phyloP scores from a whole-genome alignment of 495 filamentous ascomycete species.

The Penicillium bovifimosum region DNA sequence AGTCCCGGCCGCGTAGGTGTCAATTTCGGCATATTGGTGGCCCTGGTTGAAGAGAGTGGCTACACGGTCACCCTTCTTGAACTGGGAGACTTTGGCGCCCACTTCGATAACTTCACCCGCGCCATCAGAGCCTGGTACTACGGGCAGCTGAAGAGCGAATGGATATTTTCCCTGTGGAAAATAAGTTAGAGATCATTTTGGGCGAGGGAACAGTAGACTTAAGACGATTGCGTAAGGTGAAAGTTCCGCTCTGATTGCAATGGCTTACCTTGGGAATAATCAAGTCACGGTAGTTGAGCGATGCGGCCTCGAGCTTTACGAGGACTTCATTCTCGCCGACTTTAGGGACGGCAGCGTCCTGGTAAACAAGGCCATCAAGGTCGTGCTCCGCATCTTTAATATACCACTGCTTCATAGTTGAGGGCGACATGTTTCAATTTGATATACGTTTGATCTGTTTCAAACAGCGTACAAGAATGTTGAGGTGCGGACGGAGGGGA shows the following conservation, averaged over 20 bases:
- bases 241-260: not conserved
- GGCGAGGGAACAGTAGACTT: not conserved
- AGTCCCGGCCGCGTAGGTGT: slow-evolving; percentile 34
- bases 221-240: not conserved
- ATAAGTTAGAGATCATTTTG: not conserved
- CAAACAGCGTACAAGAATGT: not conserved
- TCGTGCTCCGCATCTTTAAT: slow-evolving; percentile 49
- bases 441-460: not conserved
- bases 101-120: slow-evolving; percentile 66
- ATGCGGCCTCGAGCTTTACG: slow-evolving; percentile 69
- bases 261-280: slow-evolving; percentile 58
- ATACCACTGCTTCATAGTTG: slow-evolving; percentile 62
- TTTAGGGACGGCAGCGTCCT: slow-evolving; percentile 51
- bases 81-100: slow-evolving; percentile 60
- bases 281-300: slow-evolving; percentile 80
- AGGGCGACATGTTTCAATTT: slow-evolving; percentile 40
- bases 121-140: slow-evolving; percentile 73
- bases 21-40: slow-evolving; percentile 58
- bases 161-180: slow-evolving; percentile 56
- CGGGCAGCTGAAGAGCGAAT: slow-evolving; percentile 51
- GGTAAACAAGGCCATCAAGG: slow-evolving; percentile 56
- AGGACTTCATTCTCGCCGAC: slow-evolving; percentile 66
- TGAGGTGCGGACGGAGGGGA: not conserved
- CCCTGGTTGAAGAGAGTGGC: slow-evolving; percentile 74
- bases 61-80: slow-evolving; percentile 68